These are phyloP conservation scores for Ricinus communis DNA, from an alignment of 345 rosid genomes.

Conservation along the genomic window DNA sequence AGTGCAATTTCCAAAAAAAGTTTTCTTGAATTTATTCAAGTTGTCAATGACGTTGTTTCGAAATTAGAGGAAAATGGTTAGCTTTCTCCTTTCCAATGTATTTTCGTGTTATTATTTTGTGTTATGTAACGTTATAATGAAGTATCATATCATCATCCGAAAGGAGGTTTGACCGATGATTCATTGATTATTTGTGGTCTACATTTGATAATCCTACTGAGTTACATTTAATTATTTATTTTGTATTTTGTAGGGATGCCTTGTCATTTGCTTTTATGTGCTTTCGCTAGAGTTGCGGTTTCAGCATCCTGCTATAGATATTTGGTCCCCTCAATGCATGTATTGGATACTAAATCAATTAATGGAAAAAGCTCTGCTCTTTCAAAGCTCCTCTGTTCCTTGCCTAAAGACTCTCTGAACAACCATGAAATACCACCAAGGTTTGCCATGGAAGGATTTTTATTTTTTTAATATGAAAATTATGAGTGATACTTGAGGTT, in stretches of 20 bases:
- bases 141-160: no score
- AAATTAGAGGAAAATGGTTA: conserved; percentile 50
- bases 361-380: conserved; percentile 32
- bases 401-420: conserved; percentile 42
- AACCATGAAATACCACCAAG: conserved; percentile 51
- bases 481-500: not conserved
- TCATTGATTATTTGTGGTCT: no score
- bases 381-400: conserved; percentile 44
- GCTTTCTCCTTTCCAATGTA: conserved; percentile 5
- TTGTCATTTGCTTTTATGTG: conserved; percentile 38
- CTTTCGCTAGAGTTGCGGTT: conserved; percentile 50
- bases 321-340: conserved; percentile 13
- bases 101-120: not conserved
- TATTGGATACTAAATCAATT: conserved; percentile 25
- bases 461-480: no score
- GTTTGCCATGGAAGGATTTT: conserved; percentile 31
- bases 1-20: conserved; percentile 42
- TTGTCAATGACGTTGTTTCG: conserved; percentile 37
- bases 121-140: no score
- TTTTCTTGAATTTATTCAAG: conserved; percentile 46
- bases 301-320: conserved; percentile 41
- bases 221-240: no score
- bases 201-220: no score
- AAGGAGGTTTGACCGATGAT: no score
- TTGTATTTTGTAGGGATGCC: conserved; percentile 38